These are phyloP conservation scores for Lasiosphaeris hirsuta DNA, from an alignment of 495 filamentous ascomycete genomes.

Conservation along the genomic window DNA sequence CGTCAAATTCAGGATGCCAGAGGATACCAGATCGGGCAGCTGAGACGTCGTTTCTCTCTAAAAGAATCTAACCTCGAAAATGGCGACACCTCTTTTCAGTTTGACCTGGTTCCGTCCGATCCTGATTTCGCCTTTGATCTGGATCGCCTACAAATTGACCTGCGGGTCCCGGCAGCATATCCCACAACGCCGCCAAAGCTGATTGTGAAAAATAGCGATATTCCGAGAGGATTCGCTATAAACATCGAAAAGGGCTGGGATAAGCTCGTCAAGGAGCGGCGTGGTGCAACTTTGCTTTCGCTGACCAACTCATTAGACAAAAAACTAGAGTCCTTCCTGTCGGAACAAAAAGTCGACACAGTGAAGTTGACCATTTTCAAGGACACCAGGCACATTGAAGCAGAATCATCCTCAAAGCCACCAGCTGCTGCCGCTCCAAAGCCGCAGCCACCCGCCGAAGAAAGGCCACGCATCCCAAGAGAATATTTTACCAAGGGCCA, in stretches of 20 bases:
- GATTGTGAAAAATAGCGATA: slow-evolving; percentile 68
- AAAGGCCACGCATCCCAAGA: slow-evolving; percentile 33
- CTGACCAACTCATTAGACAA: slow-evolving; percentile 72
- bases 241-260: slow-evolving; percentile 82
- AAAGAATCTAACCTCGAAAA: slow-evolving; percentile 51
- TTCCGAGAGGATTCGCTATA: slow-evolving; percentile 73
- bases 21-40: slow-evolving; percentile 72
- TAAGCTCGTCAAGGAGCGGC: slow-evolving; percentile 55
- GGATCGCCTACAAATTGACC: slow-evolving; percentile 63
- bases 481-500: slow-evolving; percentile 54
- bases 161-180: slow-evolving; percentile 66
- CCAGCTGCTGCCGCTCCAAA: slow-evolving; percentile 45
- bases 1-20: slow-evolving; percentile 65
- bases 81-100: slow-evolving; percentile 53
- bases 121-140: slow-evolving; percentile 84
- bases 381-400: slow-evolving; percentile 41
- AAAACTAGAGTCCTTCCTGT: slow-evolving; percentile 68
- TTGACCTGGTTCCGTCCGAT: slow-evolving; percentile 74
- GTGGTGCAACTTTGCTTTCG: slow-evolving; percentile 59
- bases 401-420: slow-evolving; percentile 21
- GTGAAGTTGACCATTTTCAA: slow-evolving; percentile 74
- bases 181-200: slow-evolving; percentile 57
- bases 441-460: slow-evolving; percentile 32
- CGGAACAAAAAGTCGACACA: slow-evolving; percentile 69
- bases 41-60: slow-evolving; percentile 68